Evolutionary conservation across 2,329 filamentous ascomycete species (phyloP).

Genomic region (Neofusicoccum umdonicola): DNA sequence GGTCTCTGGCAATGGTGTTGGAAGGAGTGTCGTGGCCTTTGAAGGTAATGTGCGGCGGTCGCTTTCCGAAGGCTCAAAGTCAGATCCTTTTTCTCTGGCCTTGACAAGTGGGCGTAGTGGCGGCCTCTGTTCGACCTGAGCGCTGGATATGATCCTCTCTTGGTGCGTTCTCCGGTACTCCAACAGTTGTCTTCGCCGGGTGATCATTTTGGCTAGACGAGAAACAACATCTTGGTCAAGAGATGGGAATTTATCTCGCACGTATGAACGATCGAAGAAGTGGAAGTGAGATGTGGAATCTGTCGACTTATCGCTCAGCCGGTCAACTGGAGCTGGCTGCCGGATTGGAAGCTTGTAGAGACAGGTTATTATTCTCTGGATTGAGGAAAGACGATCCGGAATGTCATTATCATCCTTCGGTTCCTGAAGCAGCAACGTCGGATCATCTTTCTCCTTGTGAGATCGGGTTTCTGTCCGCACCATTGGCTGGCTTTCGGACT

Average conservation of each 20-base stretch:
- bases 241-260: constrained; percentile 1
- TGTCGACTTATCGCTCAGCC: constrained; percentile 5
- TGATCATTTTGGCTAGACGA: constrained; percentile 19
- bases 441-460: no score
- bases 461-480: neutral
- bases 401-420: neutral
- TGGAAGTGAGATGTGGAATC: constrained; percentile 13
- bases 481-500: neutral
- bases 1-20: neutral
- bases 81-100: neutral
- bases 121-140: neutral
- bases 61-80: neutral
- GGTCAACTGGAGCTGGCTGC: constrained; percentile 6
- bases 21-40: neutral
- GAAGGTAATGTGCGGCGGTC: neutral
- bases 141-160: neutral
- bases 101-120: neutral
- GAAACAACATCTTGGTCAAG: constrained; percentile 16
- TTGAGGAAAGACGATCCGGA: neutral
- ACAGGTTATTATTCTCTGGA: neutral
- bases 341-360: neutral
- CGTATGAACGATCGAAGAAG: constrained; percentile 18
- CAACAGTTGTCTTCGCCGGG: constrained; percentile 18
- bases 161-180: constrained; percentile 16
- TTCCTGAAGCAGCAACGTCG: no score